Base-by-base conservation (phyloP, 2,329 filamentous ascomycete species). In the Claviceps cyperi region DNA sequence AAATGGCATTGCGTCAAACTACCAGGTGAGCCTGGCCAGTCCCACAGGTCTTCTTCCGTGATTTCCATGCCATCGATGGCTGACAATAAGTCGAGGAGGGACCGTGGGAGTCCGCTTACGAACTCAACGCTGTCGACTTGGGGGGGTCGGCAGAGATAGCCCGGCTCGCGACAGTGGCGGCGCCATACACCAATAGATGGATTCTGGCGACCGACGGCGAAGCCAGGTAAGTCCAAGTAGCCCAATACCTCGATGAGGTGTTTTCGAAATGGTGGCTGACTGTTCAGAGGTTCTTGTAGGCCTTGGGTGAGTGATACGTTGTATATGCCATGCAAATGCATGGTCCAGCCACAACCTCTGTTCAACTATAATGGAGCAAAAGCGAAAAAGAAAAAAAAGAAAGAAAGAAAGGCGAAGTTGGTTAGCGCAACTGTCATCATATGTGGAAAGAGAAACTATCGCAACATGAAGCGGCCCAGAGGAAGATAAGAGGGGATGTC, bases 311-410 rank as follows among this genome's bases (percentile, higher is more conserved):
- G 9, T 11, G 43, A 19, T 1, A 49, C 21, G 32, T 17, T 38
- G 9, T 49, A 49, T 15, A 49, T 37, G 47, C 47, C 47, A 5
- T 49, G 47, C 32, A 49, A 8, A 38, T 49, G 47, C 40, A 49
- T 43, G n/a, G 47, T 49, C 47, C 47, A 49, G 28, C 32, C 17
- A 11, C 17, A 13, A 4, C 47, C 47, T 5, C 32, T 32, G 6
- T 32, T 17, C 8, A 49, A n/a, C 47, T 49, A 24, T 14, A 21
- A n/a, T 14, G 2, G 19, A n/a, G 5, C 9, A n/a, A 13, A 13
- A 36, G 24, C 11, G 21, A n/a, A 37, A 38, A 21, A 37, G 17
- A 38, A 38, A 22, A 28, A 7, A 6, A 38, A 22, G 24, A 17
- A 22, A 8, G 5, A 28, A 24, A 13, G 9, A 36, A 32, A 11